Evolutionary conservation across 345 rosid genomes (phyloP).

Genomic region (Murraya paniculata): DNA sequence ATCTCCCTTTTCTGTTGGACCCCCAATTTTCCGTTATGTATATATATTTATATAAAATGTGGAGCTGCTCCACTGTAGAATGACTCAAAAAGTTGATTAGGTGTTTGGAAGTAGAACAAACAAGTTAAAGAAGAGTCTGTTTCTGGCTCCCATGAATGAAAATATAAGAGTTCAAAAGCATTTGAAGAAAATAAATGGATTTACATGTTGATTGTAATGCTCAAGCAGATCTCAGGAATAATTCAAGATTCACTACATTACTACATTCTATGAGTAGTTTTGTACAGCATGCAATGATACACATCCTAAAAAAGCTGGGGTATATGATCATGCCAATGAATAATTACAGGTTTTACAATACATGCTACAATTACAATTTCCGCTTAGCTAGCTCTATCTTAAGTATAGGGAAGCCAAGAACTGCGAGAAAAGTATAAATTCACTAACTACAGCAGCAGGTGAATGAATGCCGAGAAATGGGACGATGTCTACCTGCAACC

Average conservation of each 20-base stretch:
- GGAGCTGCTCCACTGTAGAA: no score
- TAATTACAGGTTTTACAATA: conserved; percentile 44
- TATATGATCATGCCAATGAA: conserved; percentile 42
- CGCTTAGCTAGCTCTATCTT: conserved; percentile 40
- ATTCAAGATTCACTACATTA: conserved; percentile 3
- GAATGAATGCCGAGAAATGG: conserved; percentile 83
- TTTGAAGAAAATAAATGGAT: not conserved
- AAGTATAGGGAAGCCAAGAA: conserved; percentile 81
- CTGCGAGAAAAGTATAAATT: conserved; percentile 79
- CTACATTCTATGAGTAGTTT: conserved; percentile 32
- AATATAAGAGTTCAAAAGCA: not conserved
- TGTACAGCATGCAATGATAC: conserved; percentile 50
- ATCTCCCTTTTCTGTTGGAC: no score
- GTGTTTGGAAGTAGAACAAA: not conserved
- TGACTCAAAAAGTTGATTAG: not conserved
- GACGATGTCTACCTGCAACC: conserved; percentile 94
- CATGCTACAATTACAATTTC: conserved; percentile 11
- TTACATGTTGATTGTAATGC: not conserved
- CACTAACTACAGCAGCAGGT: conserved; percentile 83
- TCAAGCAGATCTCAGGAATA: not conserved
- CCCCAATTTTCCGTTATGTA: no score
- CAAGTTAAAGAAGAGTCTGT: not conserved
- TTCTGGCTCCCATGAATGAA: not conserved
- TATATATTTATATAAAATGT: no score
- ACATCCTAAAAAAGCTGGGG: conserved; percentile 42